These are phyloP conservation scores for Cercospora sesami DNA, from an alignment of 2,329 filamentous ascomycete species.

Conservation along the genomic window DNA sequence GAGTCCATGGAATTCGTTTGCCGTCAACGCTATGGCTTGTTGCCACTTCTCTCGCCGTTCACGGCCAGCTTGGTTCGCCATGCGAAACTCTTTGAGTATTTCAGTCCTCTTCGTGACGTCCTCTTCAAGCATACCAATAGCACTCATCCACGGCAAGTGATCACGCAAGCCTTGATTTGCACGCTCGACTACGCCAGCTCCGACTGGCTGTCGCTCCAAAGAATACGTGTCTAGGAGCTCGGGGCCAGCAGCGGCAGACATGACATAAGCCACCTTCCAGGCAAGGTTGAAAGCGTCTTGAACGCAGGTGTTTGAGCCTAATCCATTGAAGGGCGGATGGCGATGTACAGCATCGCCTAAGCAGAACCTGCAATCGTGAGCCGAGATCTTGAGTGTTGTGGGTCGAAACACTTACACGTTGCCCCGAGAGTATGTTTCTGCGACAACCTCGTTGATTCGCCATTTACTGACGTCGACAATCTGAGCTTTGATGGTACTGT, in stretches of 20 bases:
- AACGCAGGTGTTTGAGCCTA: conserved; percentile 46
- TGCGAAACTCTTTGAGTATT: conserved; percentile 19
- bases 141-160: conserved; percentile 39
- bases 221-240: conserved; percentile 35
- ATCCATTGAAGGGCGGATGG: conserved; percentile 57
- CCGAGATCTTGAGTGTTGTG: no score
- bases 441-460: conserved; percentile 60
- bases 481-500: conserved; percentile 50
- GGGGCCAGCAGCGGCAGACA: conserved; percentile 27
- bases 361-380: conserved; percentile 42
- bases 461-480: conserved; percentile 55
- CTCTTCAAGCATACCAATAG: conserved; percentile 30
- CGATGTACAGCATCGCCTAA: conserved; percentile 59
- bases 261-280: conserved; percentile 30
- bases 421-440: conserved; percentile 51
- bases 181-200: conserved; percentile 53
- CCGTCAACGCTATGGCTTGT: conserved; percentile 34
- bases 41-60: no score
- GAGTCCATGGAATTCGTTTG: conserved; percentile 53
- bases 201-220: conserved; percentile 40
- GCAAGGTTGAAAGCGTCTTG: conserved; percentile 20
- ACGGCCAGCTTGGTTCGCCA: no score
- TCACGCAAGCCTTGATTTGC: conserved; percentile 60
- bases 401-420: conserved; percentile 35
- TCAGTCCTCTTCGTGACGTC: conserved; percentile 41